A percentile compares a stretch with the other conserved stretches of the same genome.
Conservation (phyloP, 495 filamentous ascomycete genomes). For the Poronia punctata region DNA sequence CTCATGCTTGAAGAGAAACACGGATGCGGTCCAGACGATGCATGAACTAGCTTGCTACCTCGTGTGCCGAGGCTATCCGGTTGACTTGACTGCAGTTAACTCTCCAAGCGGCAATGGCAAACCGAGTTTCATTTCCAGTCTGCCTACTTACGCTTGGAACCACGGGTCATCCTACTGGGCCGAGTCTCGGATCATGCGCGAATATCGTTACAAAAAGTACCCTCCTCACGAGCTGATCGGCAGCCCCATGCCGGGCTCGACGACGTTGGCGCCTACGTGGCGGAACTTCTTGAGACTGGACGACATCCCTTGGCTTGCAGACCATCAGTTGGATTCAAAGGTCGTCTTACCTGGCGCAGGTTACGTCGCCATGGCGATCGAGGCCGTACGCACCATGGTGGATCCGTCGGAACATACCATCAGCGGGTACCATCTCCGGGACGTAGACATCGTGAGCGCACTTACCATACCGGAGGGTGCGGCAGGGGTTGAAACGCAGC, state of each 20-base stretch:
- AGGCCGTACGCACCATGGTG: slow-evolving; percentile 36
- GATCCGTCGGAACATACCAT: slow-evolving; percentile 5
- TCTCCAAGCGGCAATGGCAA: slow-evolving; percentile 17
- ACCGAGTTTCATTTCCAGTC: neutral
- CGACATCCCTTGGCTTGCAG: slow-evolving; percentile 39
- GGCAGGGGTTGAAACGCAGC: slow-evolving; percentile 27
- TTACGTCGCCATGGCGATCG: slow-evolving; percentile 42
- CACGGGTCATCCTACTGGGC: slow-evolving; percentile 34
- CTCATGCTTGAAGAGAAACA: slow-evolving; percentile 9
- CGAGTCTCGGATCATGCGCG: slow-evolving; percentile 22
- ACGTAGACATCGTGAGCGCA: slow-evolving; percentile 19
- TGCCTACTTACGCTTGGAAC: slow-evolving; percentile 34
- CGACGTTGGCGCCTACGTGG: neutral
- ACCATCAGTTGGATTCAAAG: slow-evolving; percentile 33
- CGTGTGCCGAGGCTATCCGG: neutral
- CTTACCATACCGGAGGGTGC: slow-evolving; percentile 21
- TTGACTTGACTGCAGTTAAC: slow-evolving; percentile 1
- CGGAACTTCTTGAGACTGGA: slow-evolving; percentile 9
- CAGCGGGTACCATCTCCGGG: slow-evolving; percentile 10
- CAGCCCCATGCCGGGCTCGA: neutral
- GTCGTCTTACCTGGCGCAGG: slow-evolving; percentile 42
- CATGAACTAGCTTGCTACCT: slow-evolving; percentile 9
- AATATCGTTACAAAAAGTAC: slow-evolving; percentile 25
- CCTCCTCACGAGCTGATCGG: slow-evolving; percentile 7
- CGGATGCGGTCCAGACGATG: slow-evolving; percentile 12